phyloP scores from a whole-genome alignment of 2,329 filamentous ascomycete species.

The Proliferodiscus dingleyae region DNA sequence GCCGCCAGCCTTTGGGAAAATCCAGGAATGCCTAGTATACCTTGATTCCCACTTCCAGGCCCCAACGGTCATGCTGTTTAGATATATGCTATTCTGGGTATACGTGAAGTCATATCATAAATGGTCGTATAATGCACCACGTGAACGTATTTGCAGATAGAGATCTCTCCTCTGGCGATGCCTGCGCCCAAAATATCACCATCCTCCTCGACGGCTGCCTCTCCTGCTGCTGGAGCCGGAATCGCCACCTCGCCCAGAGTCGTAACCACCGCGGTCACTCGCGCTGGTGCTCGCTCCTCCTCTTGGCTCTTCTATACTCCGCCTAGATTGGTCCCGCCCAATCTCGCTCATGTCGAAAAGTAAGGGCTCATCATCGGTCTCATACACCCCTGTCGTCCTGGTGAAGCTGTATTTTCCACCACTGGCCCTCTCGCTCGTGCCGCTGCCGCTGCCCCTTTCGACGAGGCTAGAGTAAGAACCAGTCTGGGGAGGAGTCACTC shows the following conservation, averaged over 20 bases:
- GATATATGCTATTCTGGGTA: slow-evolving; percentile 13
- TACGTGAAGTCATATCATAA: slow-evolving; percentile 18
- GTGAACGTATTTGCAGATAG: slow-evolving; percentile 16
- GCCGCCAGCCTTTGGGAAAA: slow-evolving; percentile 3
- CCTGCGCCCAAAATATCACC: slow-evolving; percentile 1
- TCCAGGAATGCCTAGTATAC: slow-evolving; percentile 9
- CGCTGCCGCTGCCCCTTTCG: slow-evolving; percentile 29
- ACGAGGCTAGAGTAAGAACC: slow-evolving; percentile 34
- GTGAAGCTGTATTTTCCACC: slow-evolving; percentile 40
- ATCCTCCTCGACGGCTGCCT: slow-evolving; percentile 28
- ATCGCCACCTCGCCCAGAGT: slow-evolving; percentile 24
- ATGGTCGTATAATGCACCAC: slow-evolving; percentile 25
- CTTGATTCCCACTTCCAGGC: slow-evolving; percentile 12
- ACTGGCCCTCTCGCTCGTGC: slow-evolving; percentile 33
- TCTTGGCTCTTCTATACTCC: slow-evolving; percentile 50
- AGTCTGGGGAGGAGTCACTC: slow-evolving; percentile 28
- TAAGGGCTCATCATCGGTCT: slow-evolving; percentile 62
- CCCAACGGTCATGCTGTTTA: slow-evolving; percentile 9
- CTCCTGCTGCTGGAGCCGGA: slow-evolving; percentile 28
- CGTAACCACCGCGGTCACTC: slow-evolving; percentile 22
- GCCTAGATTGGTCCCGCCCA: slow-evolving; percentile 49
- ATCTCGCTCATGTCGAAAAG: slow-evolving; percentile 72
- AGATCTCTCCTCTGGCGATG: not conserved
- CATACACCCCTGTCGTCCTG: slow-evolving; percentile 40
- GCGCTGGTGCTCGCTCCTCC: slow-evolving; percentile 15